Evolutionary conservation across 1,284 basidiomycete genomes (phyloP).

Genomic region (Tilletia caries): DNA sequence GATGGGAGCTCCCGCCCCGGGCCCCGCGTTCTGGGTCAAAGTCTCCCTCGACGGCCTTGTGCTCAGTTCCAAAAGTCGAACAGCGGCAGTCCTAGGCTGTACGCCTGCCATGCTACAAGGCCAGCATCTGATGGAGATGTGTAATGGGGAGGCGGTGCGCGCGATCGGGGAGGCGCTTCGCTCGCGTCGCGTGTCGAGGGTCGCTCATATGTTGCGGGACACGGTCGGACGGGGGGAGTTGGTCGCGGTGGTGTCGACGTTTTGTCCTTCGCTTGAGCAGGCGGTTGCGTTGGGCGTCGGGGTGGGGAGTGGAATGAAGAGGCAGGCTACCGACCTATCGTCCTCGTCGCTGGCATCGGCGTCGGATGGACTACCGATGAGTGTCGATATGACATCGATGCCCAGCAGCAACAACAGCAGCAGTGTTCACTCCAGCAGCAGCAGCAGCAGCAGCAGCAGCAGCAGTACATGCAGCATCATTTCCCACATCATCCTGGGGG

Average conservation of each 20-base stretch:
- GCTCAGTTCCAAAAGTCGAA: conserved; percentile 33
- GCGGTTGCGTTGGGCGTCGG: not conserved
- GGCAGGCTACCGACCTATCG: no score
- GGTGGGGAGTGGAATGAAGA: no score
- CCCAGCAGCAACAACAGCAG: no score
- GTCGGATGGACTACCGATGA: no score
- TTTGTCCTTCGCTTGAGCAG: conserved; percentile 30
- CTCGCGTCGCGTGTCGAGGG: conserved; percentile 30
- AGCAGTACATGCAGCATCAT: no score
- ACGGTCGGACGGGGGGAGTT: conserved; percentile 11
- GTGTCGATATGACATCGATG: no score
- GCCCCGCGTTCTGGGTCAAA: conserved; percentile 44
- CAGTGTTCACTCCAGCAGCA: no score
- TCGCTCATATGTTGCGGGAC: conserved; percentile 38
- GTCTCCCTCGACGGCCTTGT: conserved; percentile 41
- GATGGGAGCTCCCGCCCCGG: no score
- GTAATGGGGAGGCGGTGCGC: conserved; percentile 35
- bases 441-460: no score
- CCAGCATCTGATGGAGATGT: conserved; percentile 33
- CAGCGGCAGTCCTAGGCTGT: conserved; percentile 32
- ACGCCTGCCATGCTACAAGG: conserved; percentile 31
- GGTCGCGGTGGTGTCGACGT: conserved; percentile 35
- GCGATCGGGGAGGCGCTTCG: conserved; percentile 38
- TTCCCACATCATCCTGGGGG: no score
- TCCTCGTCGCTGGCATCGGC: no score